Percentiles rank a stretch among this genome's conserved stretches.
Conservation (phyloP, 176 grass and related monocot species). For the Musa schizocarpa region DNA sequence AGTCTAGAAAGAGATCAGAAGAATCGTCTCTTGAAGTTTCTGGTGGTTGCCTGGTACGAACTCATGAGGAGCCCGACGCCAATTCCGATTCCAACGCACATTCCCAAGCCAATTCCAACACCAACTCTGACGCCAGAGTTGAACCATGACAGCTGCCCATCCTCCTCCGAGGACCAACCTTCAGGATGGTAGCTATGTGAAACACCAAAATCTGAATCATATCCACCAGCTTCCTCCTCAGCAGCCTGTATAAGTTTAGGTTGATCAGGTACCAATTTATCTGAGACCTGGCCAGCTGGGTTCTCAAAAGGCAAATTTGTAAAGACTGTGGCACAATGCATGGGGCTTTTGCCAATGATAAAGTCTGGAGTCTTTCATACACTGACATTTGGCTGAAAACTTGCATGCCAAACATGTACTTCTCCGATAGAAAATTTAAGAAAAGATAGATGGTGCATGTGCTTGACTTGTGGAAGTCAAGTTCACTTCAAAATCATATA, state of each 20-base stretch:
- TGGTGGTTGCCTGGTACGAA: constrained; percentile 78
- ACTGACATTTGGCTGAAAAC: not conserved
- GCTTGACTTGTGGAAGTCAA: not conserved
- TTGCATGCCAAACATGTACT: not conserved
- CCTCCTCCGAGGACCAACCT: constrained; percentile 45
- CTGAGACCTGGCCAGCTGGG: not conserved
- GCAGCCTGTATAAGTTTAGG: not conserved
- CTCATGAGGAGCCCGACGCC: constrained; percentile 83
- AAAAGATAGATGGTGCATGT: not conserved
- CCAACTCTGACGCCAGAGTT: constrained; percentile 93
- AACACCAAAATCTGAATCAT: constrained; percentile 24
- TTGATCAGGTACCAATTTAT: not conserved
- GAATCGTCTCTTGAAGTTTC: constrained; percentile 74
- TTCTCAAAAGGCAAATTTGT: not conserved
- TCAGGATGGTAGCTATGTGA: constrained; percentile 51
- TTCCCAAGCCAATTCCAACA: constrained; percentile 76
- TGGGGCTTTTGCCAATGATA: not conserved
- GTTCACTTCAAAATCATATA: not conserved
- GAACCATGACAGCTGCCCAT: constrained; percentile 87
- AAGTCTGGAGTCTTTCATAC: not conserved
- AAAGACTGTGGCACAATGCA: not conserved
- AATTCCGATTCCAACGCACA: constrained; percentile 86
- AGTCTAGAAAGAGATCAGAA: constrained; percentile 24
- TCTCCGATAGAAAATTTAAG: not conserved
- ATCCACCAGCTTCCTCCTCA: constrained; percentile 39